Evolutionary conservation across 176 grass and related monocot genomes (phyloP).

Genomic region (Chloris gayana): DNA sequence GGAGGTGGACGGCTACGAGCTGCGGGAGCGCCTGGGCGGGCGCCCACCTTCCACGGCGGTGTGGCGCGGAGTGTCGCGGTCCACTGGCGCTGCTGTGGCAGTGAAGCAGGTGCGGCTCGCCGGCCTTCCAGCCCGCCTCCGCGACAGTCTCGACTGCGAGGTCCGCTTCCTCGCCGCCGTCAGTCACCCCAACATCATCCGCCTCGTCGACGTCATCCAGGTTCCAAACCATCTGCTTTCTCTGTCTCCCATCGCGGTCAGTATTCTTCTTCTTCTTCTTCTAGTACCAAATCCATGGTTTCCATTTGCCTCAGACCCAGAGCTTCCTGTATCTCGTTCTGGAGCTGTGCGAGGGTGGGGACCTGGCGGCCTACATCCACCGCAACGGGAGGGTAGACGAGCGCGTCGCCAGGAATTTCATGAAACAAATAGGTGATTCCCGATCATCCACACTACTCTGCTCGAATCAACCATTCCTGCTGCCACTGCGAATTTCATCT

Average conservation of each 20-base stretch:
- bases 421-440: conserved; percentile 49
- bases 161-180: conserved; percentile 58
- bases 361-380: conserved; percentile 46
- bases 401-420: conserved; percentile 50
- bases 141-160: conserved; percentile 68
- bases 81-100: conserved; percentile 33
- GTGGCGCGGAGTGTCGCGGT: conserved; percentile 36
- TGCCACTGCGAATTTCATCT: not conserved
- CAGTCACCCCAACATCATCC: conserved; percentile 63
- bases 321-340: conserved; percentile 51
- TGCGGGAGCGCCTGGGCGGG: conserved; percentile 41
- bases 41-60: conserved; percentile 33
- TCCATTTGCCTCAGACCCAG: conserved; percentile 31
- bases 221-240: not conserved
- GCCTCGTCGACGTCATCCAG: conserved; percentile 60
- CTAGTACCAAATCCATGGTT: not conserved
- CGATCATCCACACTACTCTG: not conserved
- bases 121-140: conserved; percentile 45
- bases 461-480: not conserved
- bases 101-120: conserved; percentile 67
- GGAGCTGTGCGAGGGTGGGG: conserved; percentile 54
- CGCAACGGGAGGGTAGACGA: conserved; percentile 45
- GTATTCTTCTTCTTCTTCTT: no score
- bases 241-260: no score
- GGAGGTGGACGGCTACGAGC: conserved; percentile 46